Percentiles rank a stretch among this genome's conserved stretches.
Conservation (phyloP, 371 early-diverging fungal genomes). For the Dichotomocladium elegans region DNA sequence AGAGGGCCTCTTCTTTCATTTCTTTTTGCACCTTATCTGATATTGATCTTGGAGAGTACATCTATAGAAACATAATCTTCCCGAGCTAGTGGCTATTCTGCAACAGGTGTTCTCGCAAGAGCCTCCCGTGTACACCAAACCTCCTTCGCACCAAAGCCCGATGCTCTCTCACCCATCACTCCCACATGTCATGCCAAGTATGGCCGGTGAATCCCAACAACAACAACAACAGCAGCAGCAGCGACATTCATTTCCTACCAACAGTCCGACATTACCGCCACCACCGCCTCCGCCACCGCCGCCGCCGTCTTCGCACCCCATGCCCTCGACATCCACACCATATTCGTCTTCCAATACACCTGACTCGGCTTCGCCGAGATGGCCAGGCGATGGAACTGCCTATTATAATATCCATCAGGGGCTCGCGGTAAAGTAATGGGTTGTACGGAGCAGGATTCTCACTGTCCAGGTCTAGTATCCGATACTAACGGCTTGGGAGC, state of each 20-base stretch:
- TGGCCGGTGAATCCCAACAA: constrained; percentile 25
- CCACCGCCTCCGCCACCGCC: constrained; percentile 18
- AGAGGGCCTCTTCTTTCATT: no score
- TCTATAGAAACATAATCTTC: constrained; percentile 55
- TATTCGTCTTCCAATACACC: constrained; percentile 14
- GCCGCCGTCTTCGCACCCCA: constrained; percentile 24
- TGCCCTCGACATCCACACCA: constrained; percentile 19
- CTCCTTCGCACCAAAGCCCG: constrained; percentile 8
- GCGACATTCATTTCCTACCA: constrained; percentile 5
- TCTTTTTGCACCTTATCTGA: no score
- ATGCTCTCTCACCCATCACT: constrained; percentile 11
- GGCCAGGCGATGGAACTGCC: constrained; percentile 36
- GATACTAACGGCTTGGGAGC: no score
- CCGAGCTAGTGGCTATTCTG: constrained; percentile 60
- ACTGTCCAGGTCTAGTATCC: no score
- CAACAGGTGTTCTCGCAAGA: constrained; percentile 73
- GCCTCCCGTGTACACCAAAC: constrained; percentile 78
- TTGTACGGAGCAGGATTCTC: background rate
- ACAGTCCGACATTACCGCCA: constrained; percentile 12
- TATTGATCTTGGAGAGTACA: background rate
- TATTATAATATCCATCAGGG: constrained; percentile 44
- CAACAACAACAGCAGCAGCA: constrained; percentile 13
- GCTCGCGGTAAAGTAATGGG: constrained; percentile 25
- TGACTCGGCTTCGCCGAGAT: constrained; percentile 14
- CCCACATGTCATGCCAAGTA: constrained; percentile 2